A percentile compares a stretch with the other conserved stretches of the same genome.
These are phyloP conservation scores for Tricholoma sp. DNA, from an alignment of 768 basidiomycete genomes.

Conservation along the genomic window DNA sequence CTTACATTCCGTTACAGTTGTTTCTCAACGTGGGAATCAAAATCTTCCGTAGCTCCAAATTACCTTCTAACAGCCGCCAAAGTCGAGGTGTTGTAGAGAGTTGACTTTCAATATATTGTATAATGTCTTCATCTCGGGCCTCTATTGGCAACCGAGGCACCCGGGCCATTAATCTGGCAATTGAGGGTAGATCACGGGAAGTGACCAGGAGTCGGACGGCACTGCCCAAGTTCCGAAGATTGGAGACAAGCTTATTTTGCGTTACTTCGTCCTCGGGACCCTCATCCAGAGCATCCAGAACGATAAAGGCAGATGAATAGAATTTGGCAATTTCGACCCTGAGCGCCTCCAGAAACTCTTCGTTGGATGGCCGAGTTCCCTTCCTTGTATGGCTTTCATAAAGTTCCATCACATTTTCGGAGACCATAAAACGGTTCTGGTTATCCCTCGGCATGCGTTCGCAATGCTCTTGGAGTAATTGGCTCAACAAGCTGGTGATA, in stretches of 20 bases:
- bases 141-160: background rate
- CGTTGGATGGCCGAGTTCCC: background rate
- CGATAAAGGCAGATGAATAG: background rate
- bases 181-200: background rate
- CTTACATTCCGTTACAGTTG: background rate
- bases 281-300: background rate
- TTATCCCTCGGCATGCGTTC: background rate
- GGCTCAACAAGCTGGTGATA: background rate
- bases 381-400: background rate
- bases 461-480: background rate
- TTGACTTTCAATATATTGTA: background rate
- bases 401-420: background rate
- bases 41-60: background rate
- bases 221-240: background rate
- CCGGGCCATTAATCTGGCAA: background rate
- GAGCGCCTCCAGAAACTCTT: background rate
- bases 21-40: background rate
- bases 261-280: background rate
- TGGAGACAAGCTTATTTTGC: background rate
- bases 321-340: background rate
- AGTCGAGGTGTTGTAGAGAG: background rate
- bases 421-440: background rate
- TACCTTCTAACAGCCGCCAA: background rate
- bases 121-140: background rate
- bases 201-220: background rate